Conservation (phyloP, 805 yeast genomes). For the Candida vaughaniae region DNA sequence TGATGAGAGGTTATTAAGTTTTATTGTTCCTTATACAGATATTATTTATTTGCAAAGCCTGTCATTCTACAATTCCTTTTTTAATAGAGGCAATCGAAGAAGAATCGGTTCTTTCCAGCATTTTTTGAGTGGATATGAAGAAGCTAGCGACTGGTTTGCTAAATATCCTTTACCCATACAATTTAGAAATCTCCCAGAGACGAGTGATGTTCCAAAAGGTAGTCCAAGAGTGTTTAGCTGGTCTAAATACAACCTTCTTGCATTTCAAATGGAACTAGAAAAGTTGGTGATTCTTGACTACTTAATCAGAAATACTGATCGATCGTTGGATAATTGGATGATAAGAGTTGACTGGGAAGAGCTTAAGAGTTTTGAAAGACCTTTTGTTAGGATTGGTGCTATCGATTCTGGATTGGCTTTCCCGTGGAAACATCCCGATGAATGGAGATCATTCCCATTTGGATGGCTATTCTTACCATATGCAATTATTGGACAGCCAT, state of each 20-base stretch:
- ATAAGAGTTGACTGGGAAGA: slow-evolving; percentile 49
- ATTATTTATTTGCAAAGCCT: slow-evolving; percentile 49
- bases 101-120: slow-evolving; percentile 70
- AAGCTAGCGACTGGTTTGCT: slow-evolving; percentile 60
- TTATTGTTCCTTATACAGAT: slow-evolving; percentile 67
- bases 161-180: slow-evolving; percentile 39
- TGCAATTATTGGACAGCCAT: slow-evolving; percentile 65
- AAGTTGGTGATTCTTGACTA: slow-evolving; percentile 70
- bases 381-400: slow-evolving; percentile 58
- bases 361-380: slow-evolving; percentile 20
- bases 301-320: slow-evolving; percentile 70
- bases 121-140: slow-evolving; percentile 56
- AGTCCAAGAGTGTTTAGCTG: slow-evolving; percentile 42
- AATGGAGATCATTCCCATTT: slow-evolving; percentile 76
- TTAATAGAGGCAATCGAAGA: slow-evolving; percentile 33
- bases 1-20: slow-evolving; percentile 57
- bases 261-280: slow-evolving; percentile 62
- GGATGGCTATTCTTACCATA: slow-evolving; percentile 75
- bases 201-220: slow-evolving; percentile 13
- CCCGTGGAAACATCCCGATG: slow-evolving; percentile 84
- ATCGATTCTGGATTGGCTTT: slow-evolving; percentile 74
- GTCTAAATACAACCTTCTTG: slow-evolving; percentile 48
- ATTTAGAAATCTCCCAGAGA: slow-evolving; percentile 38
- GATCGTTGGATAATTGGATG: slow-evolving; percentile 82
- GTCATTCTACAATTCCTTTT: slow-evolving; percentile 52